Percentiles rank a stretch among this genome's conserved stretches.
Evolutionary conservation across 371 early-diverging fungal genomes (phyloP).

Genomic region (Syncephalis plumigaleata): DNA sequence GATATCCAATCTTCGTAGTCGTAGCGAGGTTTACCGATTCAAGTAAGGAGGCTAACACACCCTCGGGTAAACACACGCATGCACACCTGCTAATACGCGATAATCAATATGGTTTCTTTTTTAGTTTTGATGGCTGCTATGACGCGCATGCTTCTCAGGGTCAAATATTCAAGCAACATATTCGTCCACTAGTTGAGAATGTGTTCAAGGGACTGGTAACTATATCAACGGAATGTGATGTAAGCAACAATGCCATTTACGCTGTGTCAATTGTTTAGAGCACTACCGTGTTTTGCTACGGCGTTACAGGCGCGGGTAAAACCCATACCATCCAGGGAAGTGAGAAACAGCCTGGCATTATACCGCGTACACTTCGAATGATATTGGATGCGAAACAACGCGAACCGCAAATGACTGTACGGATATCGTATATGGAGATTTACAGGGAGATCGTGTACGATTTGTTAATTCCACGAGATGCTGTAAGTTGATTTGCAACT

Average conservation of each 20-base stretch:
- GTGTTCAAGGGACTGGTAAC: constrained; percentile 26
- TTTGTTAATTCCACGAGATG: constrained; percentile 21
- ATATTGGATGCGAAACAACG: constrained; percentile 10
- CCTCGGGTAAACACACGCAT: no score
- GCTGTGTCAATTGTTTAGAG: constrained; percentile 8
- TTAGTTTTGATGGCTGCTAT: constrained; percentile 29
- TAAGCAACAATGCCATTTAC: background rate
- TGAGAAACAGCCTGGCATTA: constrained; percentile 27
- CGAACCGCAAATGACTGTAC: constrained; percentile 8
- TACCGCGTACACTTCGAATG: constrained; percentile 23
- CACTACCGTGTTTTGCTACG: constrained; percentile 52
- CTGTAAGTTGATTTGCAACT: constrained; percentile 7
- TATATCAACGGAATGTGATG: background rate
- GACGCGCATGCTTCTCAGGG: constrained; percentile 17
- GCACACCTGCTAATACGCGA: background rate
- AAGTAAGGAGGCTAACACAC: no score
- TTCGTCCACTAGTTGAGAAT: constrained; percentile 25
- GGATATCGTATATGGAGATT: constrained; percentile 40
- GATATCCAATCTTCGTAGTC: constrained; percentile 19
- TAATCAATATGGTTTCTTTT: background rate
- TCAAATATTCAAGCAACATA: constrained; percentile 24
- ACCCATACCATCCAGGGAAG: constrained; percentile 48
- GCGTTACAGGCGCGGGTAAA: constrained; percentile 47
- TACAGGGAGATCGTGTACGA: constrained; percentile 43
- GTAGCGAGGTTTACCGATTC: constrained; percentile 13